Evolutionary conservation across 139 green algal genomes (phyloP).

Genomic region (Chlorokybus atmophyticus): DNA sequence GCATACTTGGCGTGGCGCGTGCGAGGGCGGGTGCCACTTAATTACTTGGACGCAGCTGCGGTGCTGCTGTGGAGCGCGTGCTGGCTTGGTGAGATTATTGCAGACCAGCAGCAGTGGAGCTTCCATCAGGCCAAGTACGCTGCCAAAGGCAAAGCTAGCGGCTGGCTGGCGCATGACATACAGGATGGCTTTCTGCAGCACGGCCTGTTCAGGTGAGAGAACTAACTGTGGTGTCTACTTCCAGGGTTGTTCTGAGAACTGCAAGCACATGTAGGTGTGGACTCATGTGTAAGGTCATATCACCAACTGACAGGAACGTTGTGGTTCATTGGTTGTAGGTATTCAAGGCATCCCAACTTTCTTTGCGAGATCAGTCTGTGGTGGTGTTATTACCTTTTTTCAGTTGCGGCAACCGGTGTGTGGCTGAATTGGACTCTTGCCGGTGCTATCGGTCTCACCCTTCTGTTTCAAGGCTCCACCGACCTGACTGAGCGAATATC

Average conservation of each 20-base stretch:
- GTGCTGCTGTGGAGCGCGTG: neutral
- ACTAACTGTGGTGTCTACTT: too few species aligned
- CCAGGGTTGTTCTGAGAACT: too few species aligned
- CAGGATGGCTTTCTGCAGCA: too few species aligned
- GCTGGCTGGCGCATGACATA: too few species aligned
- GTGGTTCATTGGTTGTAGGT: too few species aligned
- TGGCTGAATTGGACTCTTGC: neutral
- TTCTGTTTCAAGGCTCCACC: constrained; percentile 23
- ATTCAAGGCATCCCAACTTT: constrained; percentile 29
- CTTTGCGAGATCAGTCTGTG: constrained; percentile 18
- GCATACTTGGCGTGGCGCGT: neutral
- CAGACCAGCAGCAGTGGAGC: constrained; percentile 25
- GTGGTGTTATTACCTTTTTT: constrained; percentile 13
- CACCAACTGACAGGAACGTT: too few species aligned
- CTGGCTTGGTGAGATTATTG: constrained; percentile 12
- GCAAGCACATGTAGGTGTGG: too few species aligned
- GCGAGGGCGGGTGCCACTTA: constrained; percentile 5
- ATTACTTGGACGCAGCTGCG: constrained; percentile 2
- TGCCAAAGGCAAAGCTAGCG: too few species aligned
- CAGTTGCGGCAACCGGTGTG: neutral
- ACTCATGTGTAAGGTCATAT: too few species aligned
- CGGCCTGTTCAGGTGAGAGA: too few species aligned
- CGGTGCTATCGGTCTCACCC: constrained; percentile 8
- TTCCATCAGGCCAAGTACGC: constrained; percentile 16
- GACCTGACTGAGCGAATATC: constrained; percentile 20